phyloP scores from a whole-genome alignment of 495 filamentous ascomycete species.

The Patellaria atrata region DNA sequence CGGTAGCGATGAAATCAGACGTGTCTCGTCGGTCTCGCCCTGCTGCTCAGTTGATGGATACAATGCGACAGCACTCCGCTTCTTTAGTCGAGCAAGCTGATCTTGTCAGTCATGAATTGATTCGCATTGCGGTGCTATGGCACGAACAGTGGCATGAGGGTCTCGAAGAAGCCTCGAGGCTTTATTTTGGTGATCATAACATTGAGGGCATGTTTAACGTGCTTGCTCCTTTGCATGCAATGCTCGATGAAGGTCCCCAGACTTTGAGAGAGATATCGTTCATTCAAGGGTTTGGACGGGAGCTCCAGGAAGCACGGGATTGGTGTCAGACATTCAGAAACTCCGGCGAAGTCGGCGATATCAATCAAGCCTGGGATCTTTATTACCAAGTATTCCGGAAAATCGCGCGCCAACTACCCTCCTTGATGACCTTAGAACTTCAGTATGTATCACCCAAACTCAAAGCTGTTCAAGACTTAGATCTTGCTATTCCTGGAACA shows the following conservation, averaged over 20 bases:
- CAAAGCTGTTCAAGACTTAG: conserved; percentile 64
- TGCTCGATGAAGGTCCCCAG: conserved; percentile 79
- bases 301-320: conserved; percentile 83
- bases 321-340: conserved; percentile 86
- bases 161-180: conserved; percentile 87
- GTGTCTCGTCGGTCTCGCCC: conserved; percentile 64
- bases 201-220: conserved; percentile 93
- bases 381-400: conserved; percentile 97
- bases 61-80: conserved; percentile 89
- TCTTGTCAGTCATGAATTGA: conserved; percentile 83
- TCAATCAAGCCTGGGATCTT: conserved; percentile 96
- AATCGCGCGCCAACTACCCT: conserved; percentile 84
- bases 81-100: conserved; percentile 91
- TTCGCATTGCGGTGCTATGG: conserved; percentile 92
- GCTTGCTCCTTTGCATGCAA: conserved; percentile 77
- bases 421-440: conserved; percentile 81
- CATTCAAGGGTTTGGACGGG: conserved; percentile 91
- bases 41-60: conserved; percentile 88
- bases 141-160: conserved; percentile 98
- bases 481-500: conserved; percentile 85
- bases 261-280: conserved; percentile 94
- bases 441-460: conserved; percentile 92
- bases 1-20: conserved; percentile 94
- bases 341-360: conserved; percentile 76
- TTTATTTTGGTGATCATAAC: conserved; percentile 85